These are phyloP conservation scores for Fusarium vanettenii DNA, from an alignment of 2,329 filamentous ascomycete species.

Conservation along the genomic window DNA sequence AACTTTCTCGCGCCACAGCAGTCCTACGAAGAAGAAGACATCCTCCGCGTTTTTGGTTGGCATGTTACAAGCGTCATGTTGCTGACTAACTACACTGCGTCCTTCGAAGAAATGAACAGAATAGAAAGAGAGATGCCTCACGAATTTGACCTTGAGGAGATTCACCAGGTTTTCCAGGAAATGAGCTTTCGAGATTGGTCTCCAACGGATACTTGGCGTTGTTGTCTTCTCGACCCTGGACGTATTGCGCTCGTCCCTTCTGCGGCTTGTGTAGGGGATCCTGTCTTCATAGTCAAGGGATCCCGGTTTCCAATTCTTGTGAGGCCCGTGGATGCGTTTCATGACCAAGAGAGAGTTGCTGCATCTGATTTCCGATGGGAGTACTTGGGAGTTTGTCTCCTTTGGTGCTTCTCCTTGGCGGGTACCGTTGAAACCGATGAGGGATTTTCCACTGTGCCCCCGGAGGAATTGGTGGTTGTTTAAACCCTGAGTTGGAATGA, in stretches of 20 bases:
- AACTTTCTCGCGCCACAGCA: background rate
- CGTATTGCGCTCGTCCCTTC: background rate
- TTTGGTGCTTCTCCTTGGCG: background rate
- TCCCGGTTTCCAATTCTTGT: background rate
- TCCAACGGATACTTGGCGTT: background rate
- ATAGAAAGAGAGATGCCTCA: background rate
- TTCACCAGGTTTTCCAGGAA: background rate
- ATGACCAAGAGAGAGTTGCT: background rate
- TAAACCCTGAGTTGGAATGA: background rate
- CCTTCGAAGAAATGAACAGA: background rate
- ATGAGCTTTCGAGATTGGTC: background rate
- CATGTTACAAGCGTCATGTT: background rate
- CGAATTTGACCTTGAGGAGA: background rate
- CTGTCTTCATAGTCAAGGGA: background rate
- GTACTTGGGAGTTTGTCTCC: background rate
- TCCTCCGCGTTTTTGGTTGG: background rate
- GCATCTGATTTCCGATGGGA: background rate
- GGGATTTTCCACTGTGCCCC: background rate
- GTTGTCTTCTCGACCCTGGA: background rate
- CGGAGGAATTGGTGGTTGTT: background rate
- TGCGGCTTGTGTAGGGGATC: background rate
- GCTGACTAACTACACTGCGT: background rate
- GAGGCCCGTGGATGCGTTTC: background rate
- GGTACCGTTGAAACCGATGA: background rate
- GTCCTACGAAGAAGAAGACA: background rate